These are phyloP conservation scores for Sporisorium scitamineum DNA, from an alignment of 1,284 basidiomycete genomes.

Conservation along the genomic window DNA sequence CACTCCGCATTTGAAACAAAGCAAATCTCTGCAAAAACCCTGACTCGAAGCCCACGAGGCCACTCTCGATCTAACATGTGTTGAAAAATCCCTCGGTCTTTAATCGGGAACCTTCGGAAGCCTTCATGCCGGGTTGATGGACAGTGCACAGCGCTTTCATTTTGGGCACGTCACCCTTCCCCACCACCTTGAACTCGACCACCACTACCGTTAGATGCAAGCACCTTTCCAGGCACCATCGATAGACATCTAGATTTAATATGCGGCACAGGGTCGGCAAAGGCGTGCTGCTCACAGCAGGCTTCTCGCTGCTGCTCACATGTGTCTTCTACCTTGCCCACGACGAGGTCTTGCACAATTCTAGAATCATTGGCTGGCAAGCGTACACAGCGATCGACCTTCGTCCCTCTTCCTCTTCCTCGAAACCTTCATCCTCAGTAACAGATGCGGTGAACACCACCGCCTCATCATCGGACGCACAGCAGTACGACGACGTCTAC, in stretches of 20 bases:
- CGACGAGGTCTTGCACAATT: slow-evolving; percentile 31
- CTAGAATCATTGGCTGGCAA: slow-evolving; percentile 51
- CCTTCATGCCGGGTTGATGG: slow-evolving; percentile 6
- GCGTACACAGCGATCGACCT: slow-evolving; percentile 39
- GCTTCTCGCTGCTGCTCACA: slow-evolving; percentile 44
- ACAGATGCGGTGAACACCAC: background rate
- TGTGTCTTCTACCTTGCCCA: slow-evolving; percentile 49
- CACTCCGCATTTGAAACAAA: background rate
- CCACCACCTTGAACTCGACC: background rate
- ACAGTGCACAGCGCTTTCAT: background rate
- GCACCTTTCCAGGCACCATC: background rate
- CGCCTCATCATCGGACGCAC: background rate
- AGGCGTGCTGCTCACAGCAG: slow-evolving; percentile 32
- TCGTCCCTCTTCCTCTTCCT: slow-evolving; percentile 1
- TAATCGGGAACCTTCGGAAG: no score
- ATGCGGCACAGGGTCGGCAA: slow-evolving; percentile 41
- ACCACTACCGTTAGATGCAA: background rate
- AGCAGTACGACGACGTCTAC: slow-evolving; percentile 38
- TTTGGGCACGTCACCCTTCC: background rate
- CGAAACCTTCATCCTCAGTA: slow-evolving; percentile 1
- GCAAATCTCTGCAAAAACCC: no score
- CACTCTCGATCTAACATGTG: no score
- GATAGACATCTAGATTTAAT: background rate
- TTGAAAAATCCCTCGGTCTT: no score
- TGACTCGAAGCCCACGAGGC: no score